These are phyloP conservation scores for Phellinidium pouzarii DNA, from an alignment of 1,284 basidiomycete genomes.

Conservation along the genomic window DNA sequence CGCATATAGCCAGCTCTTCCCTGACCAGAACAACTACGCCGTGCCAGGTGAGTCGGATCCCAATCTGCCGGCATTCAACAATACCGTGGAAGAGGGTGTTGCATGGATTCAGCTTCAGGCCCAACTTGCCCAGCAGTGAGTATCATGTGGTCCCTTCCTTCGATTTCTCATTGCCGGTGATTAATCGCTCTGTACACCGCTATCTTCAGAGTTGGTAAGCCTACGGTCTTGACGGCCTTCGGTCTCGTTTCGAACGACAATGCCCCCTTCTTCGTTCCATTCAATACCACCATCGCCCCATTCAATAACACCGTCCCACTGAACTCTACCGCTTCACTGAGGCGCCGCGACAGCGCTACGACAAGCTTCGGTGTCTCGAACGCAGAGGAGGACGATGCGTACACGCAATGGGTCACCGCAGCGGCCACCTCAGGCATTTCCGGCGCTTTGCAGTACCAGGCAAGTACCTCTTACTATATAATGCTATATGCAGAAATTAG, in stretches of 20 bases:
- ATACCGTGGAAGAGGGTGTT: constrained; percentile 41
- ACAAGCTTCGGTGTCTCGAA: constrained; percentile 39
- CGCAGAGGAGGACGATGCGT: constrained; percentile 44
- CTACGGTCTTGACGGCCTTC: constrained; percentile 46
- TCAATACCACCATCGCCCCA: constrained; percentile 44
- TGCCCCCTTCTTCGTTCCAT: constrained; percentile 48
- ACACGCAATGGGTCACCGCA: constrained; percentile 40
- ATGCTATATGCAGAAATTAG: background rate
- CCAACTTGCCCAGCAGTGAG: constrained; percentile 38
- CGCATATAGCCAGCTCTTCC: constrained; percentile 44
- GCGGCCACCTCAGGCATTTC: constrained; percentile 38
- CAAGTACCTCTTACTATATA: constrained; percentile 21
- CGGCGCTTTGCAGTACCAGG: constrained; percentile 56
- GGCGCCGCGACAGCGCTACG: constrained; percentile 12
- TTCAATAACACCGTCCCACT: constrained; percentile 23
- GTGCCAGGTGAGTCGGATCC: constrained; percentile 31
- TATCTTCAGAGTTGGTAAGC: constrained; percentile 45
- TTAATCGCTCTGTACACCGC: background rate
- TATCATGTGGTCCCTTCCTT: constrained; percentile 4
- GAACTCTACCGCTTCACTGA: constrained; percentile 24
- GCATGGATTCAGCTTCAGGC: constrained; percentile 51
- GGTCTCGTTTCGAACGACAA: constrained; percentile 57
- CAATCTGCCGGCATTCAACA: constrained; percentile 42
- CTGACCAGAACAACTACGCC: constrained; percentile 54
- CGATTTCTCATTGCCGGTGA: background rate